Evolutionary conservation across 1,284 basidiomycete species (phyloP), one percentile per base, ranked within the genome.

Genomic region (Ceratobasidium sp.): DNA sequence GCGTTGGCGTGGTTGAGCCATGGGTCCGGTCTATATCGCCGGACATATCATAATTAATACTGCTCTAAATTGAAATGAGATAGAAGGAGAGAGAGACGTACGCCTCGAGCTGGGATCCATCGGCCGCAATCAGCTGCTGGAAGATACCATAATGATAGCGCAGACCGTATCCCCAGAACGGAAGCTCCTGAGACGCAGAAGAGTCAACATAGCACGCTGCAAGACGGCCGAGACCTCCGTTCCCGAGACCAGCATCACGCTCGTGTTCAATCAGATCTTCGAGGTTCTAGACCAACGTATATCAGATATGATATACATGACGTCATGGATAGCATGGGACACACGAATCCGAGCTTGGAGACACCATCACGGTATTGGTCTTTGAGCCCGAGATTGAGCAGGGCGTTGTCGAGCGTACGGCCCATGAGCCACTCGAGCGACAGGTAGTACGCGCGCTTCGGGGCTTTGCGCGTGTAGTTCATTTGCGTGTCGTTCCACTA

Each of bases 201-300:
- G 92, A 93, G 79, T 94, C 92, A 74, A 96, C 88, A 81, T 97
- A 98, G 83, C 95, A 98, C 1, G 95, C 95, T 1, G 95, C 95
- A 50, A 98, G 87, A 66, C 95, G 92, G 1, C 95, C 95, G 13
- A 97, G 87, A 76, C 95, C 92, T 75, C 91, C 91, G 79, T 96
- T 96, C 11, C 95, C 95, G n/a, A 96, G 86, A 16, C 88, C 95
- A 1, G 95, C 94, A 79, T 97, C 95, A 72, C 95, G 89, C 80
- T 98, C 95, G 79, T 91, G 85, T 67, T 91, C 92, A 61, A 98
- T 84, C 64, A 96, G 83, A 78, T 96, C 94, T 80, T 96, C 94
- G 76, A 95, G 87, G 80, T 85, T 89, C 80, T 82, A 46, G 35
- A 38, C 11, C 11, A 38, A 16, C 11, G 4, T 11, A 38, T 38